Percentiles rank a stretch among this genome's conserved stretches.
Conservation (phyloP, 176 grass and related monocot species). For the Aegilops bicornis region DNA sequence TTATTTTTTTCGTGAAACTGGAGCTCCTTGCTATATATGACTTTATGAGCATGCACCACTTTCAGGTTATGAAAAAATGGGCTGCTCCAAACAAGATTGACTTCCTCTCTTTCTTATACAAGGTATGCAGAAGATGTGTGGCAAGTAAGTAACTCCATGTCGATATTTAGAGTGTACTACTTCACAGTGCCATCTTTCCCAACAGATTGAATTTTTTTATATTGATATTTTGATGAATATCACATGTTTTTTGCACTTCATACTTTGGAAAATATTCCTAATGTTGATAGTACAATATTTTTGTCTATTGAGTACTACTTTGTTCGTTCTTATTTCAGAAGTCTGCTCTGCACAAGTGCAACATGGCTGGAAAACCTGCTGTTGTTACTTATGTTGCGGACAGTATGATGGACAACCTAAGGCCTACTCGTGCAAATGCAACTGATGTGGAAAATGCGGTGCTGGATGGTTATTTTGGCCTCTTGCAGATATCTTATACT, state of each 20-base stretch:
- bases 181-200: not conserved
- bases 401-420: conserved; percentile 98
- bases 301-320: not conserved
- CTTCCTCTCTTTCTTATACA: conserved; percentile 93
- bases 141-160: conserved; percentile 47
- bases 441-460: conserved; percentile 98
- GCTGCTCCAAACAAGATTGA: conserved; percentile 96
- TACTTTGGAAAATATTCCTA: conserved; percentile 18
- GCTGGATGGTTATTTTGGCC: conserved; percentile 62
- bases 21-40: not conserved
- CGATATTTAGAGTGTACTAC: conserved; percentile 10
- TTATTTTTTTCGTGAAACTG: not conserved
- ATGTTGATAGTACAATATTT: conserved; percentile 50
- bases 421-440: conserved; percentile 87
- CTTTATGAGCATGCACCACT: conserved; percentile 6
- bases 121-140: conserved; percentile 90
- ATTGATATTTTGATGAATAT: conserved; percentile 8
- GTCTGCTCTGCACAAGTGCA: conserved; percentile 52
- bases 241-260: not conserved
- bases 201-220: no score
- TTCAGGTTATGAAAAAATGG: conserved; percentile 88
- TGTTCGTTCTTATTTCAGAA: conserved; percentile 63
- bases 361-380: conserved; percentile 23
- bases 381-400: conserved; percentile 92
- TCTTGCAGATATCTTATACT: not conserved